Base-by-base conservation (phyloP, 1,284 basidiomycete species). In the Ganoderma boninense region DNA sequence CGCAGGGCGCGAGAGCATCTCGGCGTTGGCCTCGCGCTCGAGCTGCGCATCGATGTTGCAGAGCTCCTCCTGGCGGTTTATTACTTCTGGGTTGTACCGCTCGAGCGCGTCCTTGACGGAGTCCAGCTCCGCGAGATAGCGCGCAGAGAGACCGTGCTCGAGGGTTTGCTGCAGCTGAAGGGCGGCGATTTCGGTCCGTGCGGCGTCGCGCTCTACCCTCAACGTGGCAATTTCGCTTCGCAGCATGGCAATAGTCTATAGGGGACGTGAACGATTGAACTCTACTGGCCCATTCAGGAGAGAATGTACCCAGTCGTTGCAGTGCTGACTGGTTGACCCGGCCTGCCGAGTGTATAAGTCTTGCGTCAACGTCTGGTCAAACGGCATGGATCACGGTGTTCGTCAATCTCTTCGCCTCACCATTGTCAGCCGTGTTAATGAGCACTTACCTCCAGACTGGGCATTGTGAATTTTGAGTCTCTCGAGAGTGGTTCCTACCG, bases 1-100 rank as follows among this genome's bases (percentile, higher is more conserved):
- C 65, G 40, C 44, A 32, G 23, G 65, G 49, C 46, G 57, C 11
- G 2, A 26, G 64, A 54, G 26, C 54, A 42, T 43, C 29, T 63
- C 62, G 44, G 32, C 18, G 44, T 32, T 8, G 18, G 54, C n/a
- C 18, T 59, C 43, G 35, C 14, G 14, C 7, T 32, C 43, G 54
- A 66, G 65, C n/a, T 54, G 52, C 52, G 52, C 29, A 1, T 54
- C 52, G 52, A 54, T 54, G 52, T 54, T 54, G 26, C 52, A 54
- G 26, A 64, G 65, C 44, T 70, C 65, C 32, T 67, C 65, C 46
- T 67, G 69, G 23, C 56, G 62, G 44, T 67, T 49, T 26, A 64
- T 64, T 26, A 70, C 65, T 14, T 70, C 69, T 1, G 69, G 69
- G n/a, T 70, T 70, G 54, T 70, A 67, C 20, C 46, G 46, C 29